phyloP scores from a whole-genome alignment of 2,329 filamentous ascomycete species.

The Sclerotinia glacialis region DNA sequence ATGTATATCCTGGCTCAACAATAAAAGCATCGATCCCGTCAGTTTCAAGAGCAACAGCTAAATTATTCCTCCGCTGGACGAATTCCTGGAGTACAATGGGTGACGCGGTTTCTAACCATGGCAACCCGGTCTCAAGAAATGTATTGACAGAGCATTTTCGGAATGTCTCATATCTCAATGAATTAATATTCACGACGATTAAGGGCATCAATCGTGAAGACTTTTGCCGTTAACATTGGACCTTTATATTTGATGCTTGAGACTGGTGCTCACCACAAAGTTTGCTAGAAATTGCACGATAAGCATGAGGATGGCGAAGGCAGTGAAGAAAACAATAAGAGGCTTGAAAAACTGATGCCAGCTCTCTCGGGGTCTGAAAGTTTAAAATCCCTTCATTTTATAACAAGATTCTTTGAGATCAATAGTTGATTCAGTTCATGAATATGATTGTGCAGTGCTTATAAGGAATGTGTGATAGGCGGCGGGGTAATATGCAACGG shows the following conservation, averaged over 20 bases:
- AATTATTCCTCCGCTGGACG: constrained; percentile 52
- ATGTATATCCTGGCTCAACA: constrained; percentile 62
- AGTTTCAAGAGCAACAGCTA: constrained; percentile 53
- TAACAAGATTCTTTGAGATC: background rate
- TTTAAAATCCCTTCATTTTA: background rate
- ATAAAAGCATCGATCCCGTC: constrained; percentile 57
- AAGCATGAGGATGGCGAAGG: background rate
- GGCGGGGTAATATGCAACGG: background rate
- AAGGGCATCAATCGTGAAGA: background rate
- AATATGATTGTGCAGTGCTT: background rate
- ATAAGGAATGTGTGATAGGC: background rate
- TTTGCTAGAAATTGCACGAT: background rate
- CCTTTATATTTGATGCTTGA: background rate
- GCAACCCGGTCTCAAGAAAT: constrained; percentile 9
- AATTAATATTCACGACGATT: background rate
- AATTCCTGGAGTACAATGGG: background rate
- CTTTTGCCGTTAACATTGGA: background rate
- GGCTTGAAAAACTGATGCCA: background rate
- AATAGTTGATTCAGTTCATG: background rate
- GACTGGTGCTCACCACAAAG: background rate
- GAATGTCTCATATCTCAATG: background rate
- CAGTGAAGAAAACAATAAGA: background rate
- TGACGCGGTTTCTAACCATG: background rate
- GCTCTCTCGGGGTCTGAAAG: background rate
- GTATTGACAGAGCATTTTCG: background rate